These are phyloP conservation scores for Tetrapyrgos nigripes DNA, from an alignment of 1,284 basidiomycete species.

Conservation along the genomic window DNA sequence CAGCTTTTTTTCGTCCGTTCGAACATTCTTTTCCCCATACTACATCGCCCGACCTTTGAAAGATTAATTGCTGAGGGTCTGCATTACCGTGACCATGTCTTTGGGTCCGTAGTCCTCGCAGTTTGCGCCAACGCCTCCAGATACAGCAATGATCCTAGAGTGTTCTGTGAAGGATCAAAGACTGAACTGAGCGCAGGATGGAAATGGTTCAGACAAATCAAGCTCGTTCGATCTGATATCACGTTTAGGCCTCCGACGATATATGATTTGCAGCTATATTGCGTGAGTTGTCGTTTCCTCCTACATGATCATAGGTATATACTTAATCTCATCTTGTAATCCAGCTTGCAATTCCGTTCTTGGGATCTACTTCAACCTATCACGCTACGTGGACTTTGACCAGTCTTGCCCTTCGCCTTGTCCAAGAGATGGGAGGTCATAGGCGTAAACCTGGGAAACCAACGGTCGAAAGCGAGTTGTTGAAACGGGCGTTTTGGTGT, in stretches of 20 bases:
- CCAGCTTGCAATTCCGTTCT: conserved; percentile 41
- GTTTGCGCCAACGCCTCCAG: conserved; percentile 56
- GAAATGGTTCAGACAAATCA: conserved; percentile 56
- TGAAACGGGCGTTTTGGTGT: conserved; percentile 14
- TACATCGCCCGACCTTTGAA: conserved; percentile 54
- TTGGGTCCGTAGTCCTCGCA: conserved; percentile 51
- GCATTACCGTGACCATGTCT: conserved; percentile 44
- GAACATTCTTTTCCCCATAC: conserved; percentile 46
- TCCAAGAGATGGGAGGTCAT: conserved; percentile 38
- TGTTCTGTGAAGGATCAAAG: conserved; percentile 34
- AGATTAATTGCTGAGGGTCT: conserved; percentile 42
- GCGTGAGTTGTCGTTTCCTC: conserved; percentile 20
- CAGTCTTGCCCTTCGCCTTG: conserved; percentile 57
- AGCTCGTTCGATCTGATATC: conserved; percentile 46
- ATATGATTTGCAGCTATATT: conserved; percentile 59
- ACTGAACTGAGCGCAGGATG: conserved; percentile 51
- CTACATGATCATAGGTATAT: not conserved
- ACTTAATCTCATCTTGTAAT: not conserved
- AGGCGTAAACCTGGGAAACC: conserved; percentile 17
- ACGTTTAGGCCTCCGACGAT: conserved; percentile 54
- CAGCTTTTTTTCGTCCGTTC: conserved; percentile 51
- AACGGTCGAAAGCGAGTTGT: conserved; percentile 8
- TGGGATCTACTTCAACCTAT: conserved; percentile 53
- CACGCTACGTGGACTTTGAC: conserved; percentile 59
- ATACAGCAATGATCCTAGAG: conserved; percentile 52